Evolutionary conservation across 2,329 filamentous ascomycete species (phyloP), one percentile per base, ranked within the genome.

Genomic region (Macrophomina tecta): DNA sequence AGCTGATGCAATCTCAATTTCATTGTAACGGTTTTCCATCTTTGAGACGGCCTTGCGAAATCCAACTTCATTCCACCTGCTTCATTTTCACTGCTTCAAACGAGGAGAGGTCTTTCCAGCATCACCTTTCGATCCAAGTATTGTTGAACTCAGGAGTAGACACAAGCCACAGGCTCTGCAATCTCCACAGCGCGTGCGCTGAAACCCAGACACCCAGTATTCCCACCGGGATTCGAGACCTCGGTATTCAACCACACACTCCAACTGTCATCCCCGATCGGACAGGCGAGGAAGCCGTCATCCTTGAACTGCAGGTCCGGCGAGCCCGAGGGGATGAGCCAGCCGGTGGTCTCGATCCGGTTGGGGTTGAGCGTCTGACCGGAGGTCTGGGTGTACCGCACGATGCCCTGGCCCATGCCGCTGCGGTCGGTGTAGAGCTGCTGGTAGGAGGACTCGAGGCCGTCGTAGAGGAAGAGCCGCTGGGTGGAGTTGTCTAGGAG

Each of bases 351-450:
- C 52, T 56, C 52, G 30, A 38, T n/a, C n/a, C 32, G 30, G 52
- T 23, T 30, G 30, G 8, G 14, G 30, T 23, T 18, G 52, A 38
- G 16, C 11, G 12, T n/a, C 30, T 36, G 18, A 30, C n/a, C 12
- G 52, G 14, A 3, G 30, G 18, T 11, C 8, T 2, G 48, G 9
- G 48, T 51, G 48, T 56, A 56, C 6, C n/a, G 52, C 52, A 56
- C 30, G 30, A 56, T 4, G 52, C 52, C 52, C 16, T 40, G 52
- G 52, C 52, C 52, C 52, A 56, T 38, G 55, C 36, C 55, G 38
- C 36, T 28, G 55, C 55, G 55, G 55, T 60, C 55, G 55, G 55
- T 45, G 55, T 30, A 45, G 55, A 45, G 36, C 55, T 45, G 36
- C 55, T 60, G 55, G 55, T 14, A 51, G 8, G 48, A 51, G 23